These are phyloP conservation scores for Puya raimondii DNA, from an alignment of 176 grass and related monocot genomes.

Conservation along the genomic window DNA sequence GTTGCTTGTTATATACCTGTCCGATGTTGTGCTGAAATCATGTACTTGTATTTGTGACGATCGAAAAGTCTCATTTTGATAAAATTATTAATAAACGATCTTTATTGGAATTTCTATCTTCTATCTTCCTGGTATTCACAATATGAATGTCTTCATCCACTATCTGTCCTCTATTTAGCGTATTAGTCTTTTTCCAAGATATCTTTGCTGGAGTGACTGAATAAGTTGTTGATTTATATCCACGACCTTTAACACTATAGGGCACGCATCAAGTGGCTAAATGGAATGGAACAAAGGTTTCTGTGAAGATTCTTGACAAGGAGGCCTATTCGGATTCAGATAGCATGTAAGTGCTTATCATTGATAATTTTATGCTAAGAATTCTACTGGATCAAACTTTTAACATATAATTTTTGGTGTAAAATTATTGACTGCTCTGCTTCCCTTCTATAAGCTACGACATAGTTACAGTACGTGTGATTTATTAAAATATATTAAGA, in stretches of 20 bases:
- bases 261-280: constrained; percentile 58
- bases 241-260: constrained; percentile 27
- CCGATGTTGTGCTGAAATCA: not conserved
- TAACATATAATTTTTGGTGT: not conserved
- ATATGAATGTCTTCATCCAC: too few species aligned
- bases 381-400: constrained; percentile 14
- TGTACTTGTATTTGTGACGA: not conserved
- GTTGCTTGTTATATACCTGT: not conserved
- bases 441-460: too few species aligned
- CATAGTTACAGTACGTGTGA: too few species aligned
- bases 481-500: too few species aligned
- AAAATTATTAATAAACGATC: not conserved
- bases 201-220: not conserved
- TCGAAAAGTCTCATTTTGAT: not conserved
- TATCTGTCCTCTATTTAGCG: too few species aligned
- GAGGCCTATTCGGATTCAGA: constrained; percentile 70
- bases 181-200: not conserved
- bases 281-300: constrained; percentile 94
- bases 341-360: constrained; percentile 56
- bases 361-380: constrained; percentile 15
- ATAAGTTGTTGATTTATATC: constrained; percentile 15
- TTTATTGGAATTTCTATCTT: not conserved
- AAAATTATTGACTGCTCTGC: too few species aligned
- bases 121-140: too few species aligned
- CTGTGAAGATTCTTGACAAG: constrained; percentile 86